Base-by-base conservation (phyloP, 108 stramenopile species). In the Nitzschia sp. region DNA sequence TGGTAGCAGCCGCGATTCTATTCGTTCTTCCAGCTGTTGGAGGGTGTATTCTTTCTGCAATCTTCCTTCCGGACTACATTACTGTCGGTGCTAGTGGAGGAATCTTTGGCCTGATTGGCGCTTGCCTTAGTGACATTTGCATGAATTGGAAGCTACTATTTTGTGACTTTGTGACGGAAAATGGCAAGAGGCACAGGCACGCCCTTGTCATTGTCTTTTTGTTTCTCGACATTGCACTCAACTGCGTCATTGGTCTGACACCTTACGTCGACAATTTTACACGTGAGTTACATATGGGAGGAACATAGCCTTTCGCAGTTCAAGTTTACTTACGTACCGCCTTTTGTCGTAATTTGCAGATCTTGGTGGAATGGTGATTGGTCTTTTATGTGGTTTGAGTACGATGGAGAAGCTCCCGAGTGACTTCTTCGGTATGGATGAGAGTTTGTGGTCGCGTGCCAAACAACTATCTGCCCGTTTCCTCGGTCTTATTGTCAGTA, bases 111-210 rank as follows among this genome's bases (percentile, higher is more conserved):
- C 75, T 98, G 23, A 93, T 98, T 66, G 96, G 96, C 24, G 95
- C 90, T 8, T 90, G 93, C 64, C 77, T 96, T 54, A 79, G 92
- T 9, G 97, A 98, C 59, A 93, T 98, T 59, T 68, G 87, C 62
- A 94, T 95, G 78, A 97, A 98, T 75, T 98, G 97, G 95, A 89
- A 85, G 33, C 66, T 96, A 9, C 77, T 96, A 24, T 92, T 93
- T 56, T 82, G 71, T 30, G 76, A 90, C 51, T 83, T 85, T 56
- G 87, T 92, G 42, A 83, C 76, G 38, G 89, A 91, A 57, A 76
- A 87, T 29, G 87, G 86, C 35, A 82, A 81, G 19, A 83, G 80
- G 55, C 77, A 85, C 56, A 79, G 80, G 35, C 88, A 93, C 68
- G 76, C 79, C 27, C 78, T 83, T 71, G 90, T 93, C 11, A 57